Percentiles rank a stretch among this genome's conserved stretches.
These are phyloP conservation scores for Starmerella stellata DNA, from an alignment of 805 yeast genomes.

Conservation along the genomic window DNA sequence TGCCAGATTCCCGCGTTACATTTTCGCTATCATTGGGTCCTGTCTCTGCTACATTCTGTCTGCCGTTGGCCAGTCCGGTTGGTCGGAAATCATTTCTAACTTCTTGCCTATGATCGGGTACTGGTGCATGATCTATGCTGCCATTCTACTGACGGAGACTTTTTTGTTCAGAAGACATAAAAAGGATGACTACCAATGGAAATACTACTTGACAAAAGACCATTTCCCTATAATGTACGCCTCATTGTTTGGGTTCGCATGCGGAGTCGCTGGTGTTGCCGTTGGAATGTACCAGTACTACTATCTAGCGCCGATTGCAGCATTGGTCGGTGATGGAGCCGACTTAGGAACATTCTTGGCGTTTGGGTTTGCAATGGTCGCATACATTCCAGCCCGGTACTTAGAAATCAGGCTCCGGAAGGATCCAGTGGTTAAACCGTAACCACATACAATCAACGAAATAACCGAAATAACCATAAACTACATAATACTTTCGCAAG, in stretches of 20 bases:
- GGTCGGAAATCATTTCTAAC: constrained; percentile 55
- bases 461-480: too few relatives aligned
- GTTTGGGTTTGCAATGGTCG: constrained; percentile 48
- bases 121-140: constrained; percentile 70
- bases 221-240: constrained; percentile 56
- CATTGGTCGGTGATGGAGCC: constrained; percentile 45
- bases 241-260: constrained; percentile 42
- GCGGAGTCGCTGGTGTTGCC: constrained; percentile 68
- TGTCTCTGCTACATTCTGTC: constrained; percentile 51
- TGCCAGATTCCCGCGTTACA: constrained; percentile 58
- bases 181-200: constrained; percentile 46
- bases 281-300: constrained; percentile 79
- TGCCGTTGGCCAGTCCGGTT: constrained; percentile 55
- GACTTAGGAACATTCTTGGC: constrained; percentile 71
- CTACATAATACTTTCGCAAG: too few relatives aligned
- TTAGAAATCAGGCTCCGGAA: constrained; percentile 38
- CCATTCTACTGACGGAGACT: constrained; percentile 56
- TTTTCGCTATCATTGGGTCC: constrained; percentile 48
- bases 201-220: constrained; percentile 46
- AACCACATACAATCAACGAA: too few relatives aligned
- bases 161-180: constrained; percentile 41
- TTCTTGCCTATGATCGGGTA: constrained; percentile 83
- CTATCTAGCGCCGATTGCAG: constrained; percentile 62
- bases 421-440: constrained; percentile 10
- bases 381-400: constrained; percentile 49